Percentiles rank a stretch among this genome's conserved stretches.
phyloP scores from a whole-genome alignment of 495 filamentous ascomycete species.

The Penicillium taxi region DNA sequence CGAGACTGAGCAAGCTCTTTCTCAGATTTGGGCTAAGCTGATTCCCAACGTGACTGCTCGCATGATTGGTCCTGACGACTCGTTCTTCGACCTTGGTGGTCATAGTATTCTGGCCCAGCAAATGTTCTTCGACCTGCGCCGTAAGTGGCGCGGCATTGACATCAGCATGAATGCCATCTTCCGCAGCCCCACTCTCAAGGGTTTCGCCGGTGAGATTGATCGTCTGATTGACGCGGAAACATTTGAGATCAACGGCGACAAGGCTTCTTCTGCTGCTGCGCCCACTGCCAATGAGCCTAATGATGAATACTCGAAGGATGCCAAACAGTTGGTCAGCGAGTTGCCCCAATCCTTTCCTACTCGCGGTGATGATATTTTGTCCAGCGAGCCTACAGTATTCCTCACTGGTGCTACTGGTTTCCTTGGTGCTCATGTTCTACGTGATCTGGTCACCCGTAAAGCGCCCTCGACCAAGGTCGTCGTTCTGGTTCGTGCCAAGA shows the following conservation, averaged over 20 bases:
- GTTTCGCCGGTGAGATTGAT: conserved; percentile 71
- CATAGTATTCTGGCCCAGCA: conserved; percentile 84
- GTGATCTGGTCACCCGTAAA: conserved; percentile 58
- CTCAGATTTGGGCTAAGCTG: conserved; percentile 55
- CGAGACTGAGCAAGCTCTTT: conserved; percentile 59
- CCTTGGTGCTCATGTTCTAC: conserved; percentile 73
- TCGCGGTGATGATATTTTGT: conserved; percentile 20
- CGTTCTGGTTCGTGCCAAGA: conserved; percentile 66
- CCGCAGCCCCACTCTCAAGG: conserved; percentile 62
- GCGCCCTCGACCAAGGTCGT: conserved; percentile 57
- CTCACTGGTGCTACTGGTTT: conserved; percentile 91
- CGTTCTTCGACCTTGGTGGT: conserved; percentile 84
- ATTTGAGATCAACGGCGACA: conserved; percentile 26
- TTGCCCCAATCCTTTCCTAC: conserved; percentile 38
- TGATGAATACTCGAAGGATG: conserved; percentile 61
- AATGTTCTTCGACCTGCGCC: conserved; percentile 62
- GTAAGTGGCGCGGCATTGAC: conserved; percentile 56
- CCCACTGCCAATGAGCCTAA: conserved; percentile 28
- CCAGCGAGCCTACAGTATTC: conserved; percentile 53
- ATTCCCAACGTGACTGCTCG: conserved; percentile 48
- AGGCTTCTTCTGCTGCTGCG: conserved; percentile 19
- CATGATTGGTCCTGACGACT: conserved; percentile 55
- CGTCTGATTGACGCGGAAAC: conserved; percentile 38
- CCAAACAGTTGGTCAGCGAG: conserved; percentile 45
- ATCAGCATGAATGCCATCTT: conserved; percentile 73